A percentile compares a stretch with the other conserved stretches of the same genome.
These are phyloP conservation scores for Iris pallida DNA, from an alignment of 116 monocot genomes.

Conservation along the genomic window DNA sequence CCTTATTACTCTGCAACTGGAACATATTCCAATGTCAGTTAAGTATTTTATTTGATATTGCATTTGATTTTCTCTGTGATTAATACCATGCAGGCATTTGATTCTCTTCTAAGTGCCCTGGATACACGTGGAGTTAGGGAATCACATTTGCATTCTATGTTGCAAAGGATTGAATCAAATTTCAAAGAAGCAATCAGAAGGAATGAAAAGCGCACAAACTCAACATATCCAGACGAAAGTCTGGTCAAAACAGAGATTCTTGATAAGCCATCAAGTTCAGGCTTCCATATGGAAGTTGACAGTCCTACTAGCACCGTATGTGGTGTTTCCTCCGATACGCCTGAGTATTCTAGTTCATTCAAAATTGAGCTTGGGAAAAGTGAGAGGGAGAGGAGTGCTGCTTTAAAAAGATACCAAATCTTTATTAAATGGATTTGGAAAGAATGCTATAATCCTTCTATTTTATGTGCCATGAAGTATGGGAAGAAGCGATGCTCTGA, in stretches of 20 bases:
- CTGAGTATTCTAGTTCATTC: conserved; percentile 54
- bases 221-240: not conserved
- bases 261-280: conserved; percentile 42
- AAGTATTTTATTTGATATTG: no score
- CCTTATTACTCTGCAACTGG: no score
- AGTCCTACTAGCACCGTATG: conserved; percentile 53
- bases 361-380: conserved; percentile 64
- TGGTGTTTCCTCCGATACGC: conserved; percentile 29
- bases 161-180: conserved; percentile 66
- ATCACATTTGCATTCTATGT: conserved; percentile 80
- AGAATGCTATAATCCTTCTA: conserved; percentile 42
- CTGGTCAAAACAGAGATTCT: conserved; percentile 15
- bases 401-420: conserved; percentile 54
- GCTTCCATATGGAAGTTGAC: conserved; percentile 25
- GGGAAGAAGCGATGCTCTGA: conserved; percentile 69
- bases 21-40: no score
- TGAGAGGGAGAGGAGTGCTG: conserved; percentile 42
- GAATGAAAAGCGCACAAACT: conserved; percentile 9
- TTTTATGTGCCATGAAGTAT: conserved; percentile 59
- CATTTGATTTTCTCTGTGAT: no score
- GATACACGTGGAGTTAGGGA: conserved; percentile 87
- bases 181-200: conserved; percentile 66
- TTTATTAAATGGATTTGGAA: conserved; percentile 71
- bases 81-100: conserved; percentile 49
- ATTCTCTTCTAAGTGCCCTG: conserved; percentile 54